phyloP scores from a whole-genome alignment of 768 basidiomycete genomes.

The Russula olivacea region DNA sequence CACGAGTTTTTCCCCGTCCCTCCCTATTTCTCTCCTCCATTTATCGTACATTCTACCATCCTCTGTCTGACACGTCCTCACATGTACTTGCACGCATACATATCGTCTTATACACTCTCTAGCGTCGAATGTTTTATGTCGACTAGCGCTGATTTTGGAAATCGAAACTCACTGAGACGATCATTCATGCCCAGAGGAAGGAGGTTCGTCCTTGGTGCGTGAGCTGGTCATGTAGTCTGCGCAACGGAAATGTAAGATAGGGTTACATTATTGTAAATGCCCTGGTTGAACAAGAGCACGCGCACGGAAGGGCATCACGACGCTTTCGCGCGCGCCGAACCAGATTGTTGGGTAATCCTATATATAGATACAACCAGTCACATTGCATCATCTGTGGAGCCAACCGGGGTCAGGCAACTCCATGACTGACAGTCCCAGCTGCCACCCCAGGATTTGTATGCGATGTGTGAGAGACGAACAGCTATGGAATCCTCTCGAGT shows the following conservation, averaged over 20 bases:
- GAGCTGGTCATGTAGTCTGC: too few relatives aligned
- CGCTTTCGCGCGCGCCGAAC: constrained; percentile 86
- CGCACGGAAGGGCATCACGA: constrained; percentile 93
- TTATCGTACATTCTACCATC: too few relatives aligned
- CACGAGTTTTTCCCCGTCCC: too few relatives aligned
- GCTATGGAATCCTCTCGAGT: constrained; percentile 68
- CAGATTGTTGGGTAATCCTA: constrained; percentile 86
- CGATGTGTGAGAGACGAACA: constrained; percentile 37
- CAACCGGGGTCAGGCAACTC: background rate
- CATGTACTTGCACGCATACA: too few relatives aligned
- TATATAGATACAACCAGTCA: background rate
- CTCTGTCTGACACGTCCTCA: too few relatives aligned
- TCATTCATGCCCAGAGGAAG: constrained; percentile 89
- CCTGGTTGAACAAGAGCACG: background rate
- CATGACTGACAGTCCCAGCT: background rate
- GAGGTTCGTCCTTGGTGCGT: constrained; percentile 20
- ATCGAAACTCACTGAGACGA: constrained; percentile 66
- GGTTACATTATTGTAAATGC: background rate
- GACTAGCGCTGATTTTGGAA: constrained; percentile 39
- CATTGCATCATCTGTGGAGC: background rate
- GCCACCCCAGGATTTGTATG: background rate
- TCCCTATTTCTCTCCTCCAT: too few relatives aligned
- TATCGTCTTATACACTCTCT: background rate
- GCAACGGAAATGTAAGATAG: too few relatives aligned
- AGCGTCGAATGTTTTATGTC: background rate